Percentiles rank a stretch among this genome's conserved stretches.
phyloP scores from a whole-genome alignment of 2,329 filamentous ascomycete genomes.

The Zymoseptoria pseudotritici region DNA sequence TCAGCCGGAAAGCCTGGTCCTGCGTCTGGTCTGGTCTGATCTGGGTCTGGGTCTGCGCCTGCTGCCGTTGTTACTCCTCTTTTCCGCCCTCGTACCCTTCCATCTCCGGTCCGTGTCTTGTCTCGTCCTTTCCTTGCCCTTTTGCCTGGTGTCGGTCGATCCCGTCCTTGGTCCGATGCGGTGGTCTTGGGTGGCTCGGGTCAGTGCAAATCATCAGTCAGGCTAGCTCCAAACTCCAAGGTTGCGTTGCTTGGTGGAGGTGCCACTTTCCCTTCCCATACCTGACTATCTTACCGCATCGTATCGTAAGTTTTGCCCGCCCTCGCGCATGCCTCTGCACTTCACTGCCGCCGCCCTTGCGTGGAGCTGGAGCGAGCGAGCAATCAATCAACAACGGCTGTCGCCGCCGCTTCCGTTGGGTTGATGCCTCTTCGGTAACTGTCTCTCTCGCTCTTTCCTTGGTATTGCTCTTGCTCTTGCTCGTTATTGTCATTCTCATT shows the following conservation, averaged over 20 bases:
- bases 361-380: conserved; percentile 15
- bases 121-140: conserved; percentile 3
- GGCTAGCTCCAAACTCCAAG: not conserved
- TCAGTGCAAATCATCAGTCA: not conserved
- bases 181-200: not conserved
- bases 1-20: not conserved
- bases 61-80: not conserved
- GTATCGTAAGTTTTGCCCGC: not conserved
- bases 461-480: not conserved
- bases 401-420: conserved; percentile 10
- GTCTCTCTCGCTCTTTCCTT: not conserved
- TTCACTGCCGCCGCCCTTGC: conserved; percentile 25
- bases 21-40: not conserved
- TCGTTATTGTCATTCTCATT: conserved; percentile 47
- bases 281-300: not conserved
- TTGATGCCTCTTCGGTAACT: not conserved
- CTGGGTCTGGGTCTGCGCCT: not conserved
- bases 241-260: conserved; percentile 4
- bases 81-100: not conserved
- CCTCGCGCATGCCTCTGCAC: conserved; percentile 21
- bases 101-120: not conserved
- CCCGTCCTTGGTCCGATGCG: not conserved
- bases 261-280: not conserved
- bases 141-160: conserved; percentile 7
- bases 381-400: conserved; percentile 15